phyloP scores from a whole-genome alignment of 352 stramenopile genomes.

The Achlya hypogyna region DNA sequence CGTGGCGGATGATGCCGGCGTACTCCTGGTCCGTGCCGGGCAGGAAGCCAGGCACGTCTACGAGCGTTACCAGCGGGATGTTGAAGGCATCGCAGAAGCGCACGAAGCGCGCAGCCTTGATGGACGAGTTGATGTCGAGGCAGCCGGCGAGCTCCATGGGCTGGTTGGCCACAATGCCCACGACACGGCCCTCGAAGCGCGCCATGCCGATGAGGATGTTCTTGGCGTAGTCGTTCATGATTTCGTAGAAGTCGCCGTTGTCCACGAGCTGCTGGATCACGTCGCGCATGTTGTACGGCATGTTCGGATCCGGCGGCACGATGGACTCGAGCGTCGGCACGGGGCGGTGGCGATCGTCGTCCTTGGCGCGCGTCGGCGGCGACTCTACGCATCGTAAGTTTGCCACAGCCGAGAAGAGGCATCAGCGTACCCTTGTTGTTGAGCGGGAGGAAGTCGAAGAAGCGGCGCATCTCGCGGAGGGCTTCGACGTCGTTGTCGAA shows the following conservation, averaged over 20 bases:
- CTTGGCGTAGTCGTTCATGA: slow-evolving; percentile 94
- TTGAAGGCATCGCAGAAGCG: slow-evolving; percentile 98
- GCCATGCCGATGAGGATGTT: slow-evolving; percentile 97
- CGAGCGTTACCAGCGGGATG: slow-evolving; percentile 97
- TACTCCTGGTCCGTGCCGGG: slow-evolving; percentile 91
- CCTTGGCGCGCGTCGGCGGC: slow-evolving; percentile 56
- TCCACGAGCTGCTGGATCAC: slow-evolving; percentile 94
- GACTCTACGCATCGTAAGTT: slow-evolving; percentile 35
- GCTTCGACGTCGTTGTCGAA: slow-evolving; percentile 96
- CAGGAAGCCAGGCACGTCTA: slow-evolving; percentile 98
- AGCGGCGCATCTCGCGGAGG: slow-evolving; percentile 87
- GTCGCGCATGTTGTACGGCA: slow-evolving; percentile 97
- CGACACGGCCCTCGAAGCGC: slow-evolving; percentile 92
- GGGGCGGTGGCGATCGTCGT: slow-evolving; percentile 80
- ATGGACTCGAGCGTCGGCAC: slow-evolving; percentile 88
- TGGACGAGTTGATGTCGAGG: slow-evolving; percentile 95
- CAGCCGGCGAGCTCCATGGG: slow-evolving; percentile 94
- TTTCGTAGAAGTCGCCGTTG: slow-evolving; percentile 94
- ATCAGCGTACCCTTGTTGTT: slow-evolving; percentile 68
- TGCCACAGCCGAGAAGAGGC: background rate
- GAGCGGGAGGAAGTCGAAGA: slow-evolving; percentile 95
- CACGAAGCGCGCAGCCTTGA: slow-evolving; percentile 97
- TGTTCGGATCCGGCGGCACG: slow-evolving; percentile 95
- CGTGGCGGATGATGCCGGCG: slow-evolving; percentile 93
- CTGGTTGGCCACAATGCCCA: slow-evolving; percentile 98